Conservation (phyloP, 139 green algal genomes). For the Closterium sp. region DNA sequence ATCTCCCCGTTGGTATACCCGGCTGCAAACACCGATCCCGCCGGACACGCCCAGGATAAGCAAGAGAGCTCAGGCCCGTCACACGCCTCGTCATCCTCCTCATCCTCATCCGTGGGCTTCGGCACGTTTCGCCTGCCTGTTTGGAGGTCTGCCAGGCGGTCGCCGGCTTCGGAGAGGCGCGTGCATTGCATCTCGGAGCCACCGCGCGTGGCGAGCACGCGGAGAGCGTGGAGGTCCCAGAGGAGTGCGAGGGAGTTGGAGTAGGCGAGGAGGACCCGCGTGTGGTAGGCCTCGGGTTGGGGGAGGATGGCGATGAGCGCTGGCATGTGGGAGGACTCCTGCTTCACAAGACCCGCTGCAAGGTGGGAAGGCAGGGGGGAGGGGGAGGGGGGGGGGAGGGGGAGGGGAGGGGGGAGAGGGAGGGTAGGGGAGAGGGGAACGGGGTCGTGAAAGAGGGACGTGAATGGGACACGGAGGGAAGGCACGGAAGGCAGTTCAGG, state of each 20-base stretch:
- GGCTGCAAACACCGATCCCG: neutral
- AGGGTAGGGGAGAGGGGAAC: neutral
- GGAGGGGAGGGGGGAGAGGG: no score
- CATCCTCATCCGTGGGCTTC: neutral
- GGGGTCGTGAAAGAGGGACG: no score
- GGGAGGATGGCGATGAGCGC: neutral
- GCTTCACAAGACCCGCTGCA: neutral
- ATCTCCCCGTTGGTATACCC: conserved; percentile 25
- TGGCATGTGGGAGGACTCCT: neutral
- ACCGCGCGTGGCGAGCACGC: conserved; percentile 18
- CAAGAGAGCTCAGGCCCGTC: neutral
- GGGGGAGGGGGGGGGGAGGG: no score
- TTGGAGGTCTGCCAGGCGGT: neutral
- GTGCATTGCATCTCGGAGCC: conserved; percentile 13
- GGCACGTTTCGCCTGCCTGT: neutral
- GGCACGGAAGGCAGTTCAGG: no score
- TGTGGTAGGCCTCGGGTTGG: neutral
- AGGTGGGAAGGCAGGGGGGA: neutral
- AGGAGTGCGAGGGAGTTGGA: conserved; percentile 10
- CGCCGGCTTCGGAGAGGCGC: neutral
- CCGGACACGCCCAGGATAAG: conserved; percentile 3
- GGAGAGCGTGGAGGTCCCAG: conserved; percentile 24
- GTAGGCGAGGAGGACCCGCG: conserved; percentile 25
- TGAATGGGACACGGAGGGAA: no score
- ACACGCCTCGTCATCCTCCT: conserved; percentile 9